Conservation (phyloP, 345 rosid species). For the Turnera subulata region DNA sequence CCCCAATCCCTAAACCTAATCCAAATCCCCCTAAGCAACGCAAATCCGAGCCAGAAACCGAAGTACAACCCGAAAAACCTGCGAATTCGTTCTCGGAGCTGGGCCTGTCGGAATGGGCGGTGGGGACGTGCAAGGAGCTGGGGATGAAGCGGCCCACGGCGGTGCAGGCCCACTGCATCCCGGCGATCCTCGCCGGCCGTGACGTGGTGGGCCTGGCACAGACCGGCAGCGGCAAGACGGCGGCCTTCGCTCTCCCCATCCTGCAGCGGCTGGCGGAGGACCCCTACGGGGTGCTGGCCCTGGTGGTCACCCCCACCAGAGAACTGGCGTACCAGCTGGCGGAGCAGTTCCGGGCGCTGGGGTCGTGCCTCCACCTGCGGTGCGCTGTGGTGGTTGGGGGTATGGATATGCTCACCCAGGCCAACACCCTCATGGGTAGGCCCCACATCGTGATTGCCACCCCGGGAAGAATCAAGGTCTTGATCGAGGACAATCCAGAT, state of each 20-base stretch:
- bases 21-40: conserved; percentile 13
- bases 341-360: conserved; percentile 87
- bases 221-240: conserved; percentile 94
- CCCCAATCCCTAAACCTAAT: conserved; percentile 21
- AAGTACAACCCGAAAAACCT: background rate
- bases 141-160: conserved; percentile 79
- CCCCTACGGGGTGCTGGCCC: conserved; percentile 74
- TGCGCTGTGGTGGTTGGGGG: conserved; percentile 89
- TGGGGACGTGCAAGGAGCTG: conserved; percentile 77
- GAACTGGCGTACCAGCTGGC: conserved; percentile 93
- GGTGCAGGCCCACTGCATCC: conserved; percentile 82
- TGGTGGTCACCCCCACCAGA: conserved; percentile 90
- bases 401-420: conserved; percentile 80
- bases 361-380: conserved; percentile 77
- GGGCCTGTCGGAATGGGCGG: conserved; percentile 81
- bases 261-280: conserved; percentile 74
- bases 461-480: conserved; percentile 83
- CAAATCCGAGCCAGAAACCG: background rate
- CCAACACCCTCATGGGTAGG: conserved; percentile 51
- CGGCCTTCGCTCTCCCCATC: conserved; percentile 91
- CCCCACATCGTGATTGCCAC: conserved; percentile 90
- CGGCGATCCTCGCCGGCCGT: conserved; percentile 60
- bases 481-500: conserved; percentile 78
- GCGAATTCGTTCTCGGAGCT: conserved; percentile 44
- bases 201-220: conserved; percentile 89